Base-by-base conservation (phyloP, 2,329 filamentous ascomycete genomes). In the Colletotrichum incanum region DNA sequence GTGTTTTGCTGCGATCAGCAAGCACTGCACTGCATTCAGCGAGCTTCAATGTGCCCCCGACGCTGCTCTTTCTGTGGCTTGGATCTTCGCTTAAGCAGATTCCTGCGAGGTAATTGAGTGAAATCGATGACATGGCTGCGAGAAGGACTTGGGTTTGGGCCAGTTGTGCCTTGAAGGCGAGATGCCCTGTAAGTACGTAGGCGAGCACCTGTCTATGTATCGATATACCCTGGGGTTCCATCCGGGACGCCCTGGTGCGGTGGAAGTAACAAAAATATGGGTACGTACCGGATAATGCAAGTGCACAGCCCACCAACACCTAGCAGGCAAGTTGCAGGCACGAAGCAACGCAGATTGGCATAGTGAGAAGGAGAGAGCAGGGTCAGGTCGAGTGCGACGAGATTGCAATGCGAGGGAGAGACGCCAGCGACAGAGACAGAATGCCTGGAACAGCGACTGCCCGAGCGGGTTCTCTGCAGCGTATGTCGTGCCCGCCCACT, bases 221-320 rank as follows among this genome's bases (percentile, higher is more conserved):
- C 20, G 50, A 54, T 34, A 54, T 34, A 62, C 49, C 43, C 59
- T n/a, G 23, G 41, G 43, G 61, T 41, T n/a, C 3, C 56, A 3
- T 52, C 20, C 12, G 45, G 34, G n/a, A 20, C 50, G 50, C 28
- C 34, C 20, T 20, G 23, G 8, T 26, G 39, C 14, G 18, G 26
- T 34, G 41, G 26, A 28, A 18, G 41, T 18, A 63, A 34, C 28
- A 31, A 3, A 20, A 59, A 41, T 31, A 68, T 3, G 9, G 50
- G 49, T 65, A 66, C 54, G 60, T 63, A 63, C 45, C 28, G 11
- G 54, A 12, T 18, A 31, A 34, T 50, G 14, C 26, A 50, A 54
- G 67, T 71, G 28, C 67, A 67, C 63, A 60, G 62, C 67, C 67
- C 62, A 60, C 39, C 54, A 45, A 45, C 47, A 28, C 61, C 28